Evolutionary conservation across 2,329 filamentous ascomycete genomes (phyloP).

Genomic region (Beauveria brongniartii): DNA sequence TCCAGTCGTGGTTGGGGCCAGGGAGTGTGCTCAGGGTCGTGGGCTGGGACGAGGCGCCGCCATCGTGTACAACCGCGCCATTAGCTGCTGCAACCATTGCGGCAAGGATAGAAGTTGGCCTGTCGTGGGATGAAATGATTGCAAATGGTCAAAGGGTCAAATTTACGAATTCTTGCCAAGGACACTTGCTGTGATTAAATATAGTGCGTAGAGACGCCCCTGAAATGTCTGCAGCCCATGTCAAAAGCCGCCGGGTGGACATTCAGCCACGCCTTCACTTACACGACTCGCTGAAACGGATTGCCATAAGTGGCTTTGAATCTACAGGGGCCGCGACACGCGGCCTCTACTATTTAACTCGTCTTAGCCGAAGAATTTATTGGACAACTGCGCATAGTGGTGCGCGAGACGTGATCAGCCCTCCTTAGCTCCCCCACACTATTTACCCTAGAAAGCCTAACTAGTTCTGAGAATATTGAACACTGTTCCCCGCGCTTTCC

Average conservation of each 20-base stretch:
- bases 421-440: background rate
- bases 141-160: background rate
- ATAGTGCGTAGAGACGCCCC: background rate
- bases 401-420: background rate
- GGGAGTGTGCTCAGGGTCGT: slow-evolving; percentile 25
- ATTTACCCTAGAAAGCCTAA: background rate
- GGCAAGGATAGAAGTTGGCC: background rate
- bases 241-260: background rate
- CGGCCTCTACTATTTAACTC: background rate
- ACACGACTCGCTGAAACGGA: background rate
- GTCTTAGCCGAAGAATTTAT: background rate
- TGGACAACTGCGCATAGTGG: background rate
- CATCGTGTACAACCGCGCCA: background rate
- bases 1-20: slow-evolving; percentile 25
- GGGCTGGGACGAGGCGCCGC: background rate
- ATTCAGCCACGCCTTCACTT: background rate
- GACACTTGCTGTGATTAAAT: background rate
- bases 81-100: background rate
- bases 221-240: background rate
- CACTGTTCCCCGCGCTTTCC: background rate
- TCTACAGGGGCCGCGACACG: background rate
- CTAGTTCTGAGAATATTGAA: background rate
- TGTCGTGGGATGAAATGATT: background rate
- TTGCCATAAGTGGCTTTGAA: background rate
- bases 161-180: background rate